These are phyloP conservation scores for Teunomyces kruisii DNA, from an alignment of 805 yeast genomes.

Conservation along the genomic window DNA sequence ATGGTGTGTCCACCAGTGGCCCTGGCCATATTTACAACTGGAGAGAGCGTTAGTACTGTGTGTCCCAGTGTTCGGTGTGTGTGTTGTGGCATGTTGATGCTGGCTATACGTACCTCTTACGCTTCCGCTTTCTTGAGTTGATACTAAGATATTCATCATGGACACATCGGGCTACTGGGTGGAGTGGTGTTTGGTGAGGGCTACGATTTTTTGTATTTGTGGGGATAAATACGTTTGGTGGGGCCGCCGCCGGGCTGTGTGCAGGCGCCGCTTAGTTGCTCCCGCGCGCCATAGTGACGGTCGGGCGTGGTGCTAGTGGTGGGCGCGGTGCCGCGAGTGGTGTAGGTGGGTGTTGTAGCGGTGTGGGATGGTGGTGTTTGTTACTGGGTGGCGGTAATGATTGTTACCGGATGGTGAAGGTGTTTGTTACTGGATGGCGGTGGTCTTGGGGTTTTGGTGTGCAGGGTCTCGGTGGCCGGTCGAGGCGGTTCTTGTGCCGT, in stretches of 20 bases:
- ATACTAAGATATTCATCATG: conserved; percentile 14
- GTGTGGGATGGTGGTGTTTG: no score
- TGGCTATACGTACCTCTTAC: conserved; percentile 15
- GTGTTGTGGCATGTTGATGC: background rate
- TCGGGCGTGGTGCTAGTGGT: no score
- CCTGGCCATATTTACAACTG: conserved; percentile 17
- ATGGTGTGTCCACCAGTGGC: conserved; percentile 6
- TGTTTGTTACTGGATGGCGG: no score
- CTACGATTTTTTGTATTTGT: background rate
- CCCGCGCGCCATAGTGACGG: no score
- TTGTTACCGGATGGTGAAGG: no score
- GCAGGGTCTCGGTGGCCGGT: no score
- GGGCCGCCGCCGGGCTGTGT: background rate
- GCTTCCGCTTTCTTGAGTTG: conserved; percentile 14
- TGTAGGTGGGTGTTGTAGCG: no score
- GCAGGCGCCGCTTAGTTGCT: background rate
- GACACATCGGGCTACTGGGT: conserved; percentile 1
- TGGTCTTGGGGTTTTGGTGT: no score
- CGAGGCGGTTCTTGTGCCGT: no score
- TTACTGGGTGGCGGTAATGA: no score
- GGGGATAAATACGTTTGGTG: background rate
- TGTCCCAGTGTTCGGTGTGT: no score
- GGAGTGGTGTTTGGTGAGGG: background rate
- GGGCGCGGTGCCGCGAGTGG: no score
- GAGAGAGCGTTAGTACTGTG: background rate